Evolutionary conservation across 495 filamentous ascomycete species (phyloP).

Genomic region (Aspergillus hancockii): DNA sequence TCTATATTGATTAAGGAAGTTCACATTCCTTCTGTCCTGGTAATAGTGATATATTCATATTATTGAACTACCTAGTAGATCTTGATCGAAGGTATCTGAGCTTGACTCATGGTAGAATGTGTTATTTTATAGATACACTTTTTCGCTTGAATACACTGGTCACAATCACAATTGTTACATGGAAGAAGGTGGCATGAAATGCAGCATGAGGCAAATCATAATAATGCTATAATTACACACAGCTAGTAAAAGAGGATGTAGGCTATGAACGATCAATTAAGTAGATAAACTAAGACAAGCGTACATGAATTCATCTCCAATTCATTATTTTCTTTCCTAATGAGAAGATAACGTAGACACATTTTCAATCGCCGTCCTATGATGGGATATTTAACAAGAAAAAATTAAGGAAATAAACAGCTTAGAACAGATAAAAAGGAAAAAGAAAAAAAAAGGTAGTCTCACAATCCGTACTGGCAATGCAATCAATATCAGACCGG

Average conservation of each 20-base stretch:
- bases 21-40: too few species aligned
- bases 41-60: too few species aligned
- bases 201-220: not conserved
- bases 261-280: not conserved
- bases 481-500: not conserved
- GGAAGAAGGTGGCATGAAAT: too few species aligned
- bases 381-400: conserved; percentile 1
- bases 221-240: not conserved
- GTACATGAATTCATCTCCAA: not conserved
- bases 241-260: not conserved
- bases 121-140: too few species aligned
- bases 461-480: not conserved
- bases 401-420: not conserved
- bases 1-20: too few species aligned
- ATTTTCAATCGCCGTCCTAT: not conserved
- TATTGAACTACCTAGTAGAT: too few species aligned
- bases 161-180: too few species aligned
- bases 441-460: not conserved
- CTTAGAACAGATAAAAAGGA: not conserved
- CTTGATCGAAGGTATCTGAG: too few species aligned
- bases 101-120: too few species aligned
- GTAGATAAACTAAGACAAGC: not conserved
- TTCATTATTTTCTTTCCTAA: not conserved
- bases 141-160: too few species aligned
- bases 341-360: conserved; percentile 1